phyloP scores from a whole-genome alignment of 164 flowering plant species.

The Macadamia integrifolia region DNA sequence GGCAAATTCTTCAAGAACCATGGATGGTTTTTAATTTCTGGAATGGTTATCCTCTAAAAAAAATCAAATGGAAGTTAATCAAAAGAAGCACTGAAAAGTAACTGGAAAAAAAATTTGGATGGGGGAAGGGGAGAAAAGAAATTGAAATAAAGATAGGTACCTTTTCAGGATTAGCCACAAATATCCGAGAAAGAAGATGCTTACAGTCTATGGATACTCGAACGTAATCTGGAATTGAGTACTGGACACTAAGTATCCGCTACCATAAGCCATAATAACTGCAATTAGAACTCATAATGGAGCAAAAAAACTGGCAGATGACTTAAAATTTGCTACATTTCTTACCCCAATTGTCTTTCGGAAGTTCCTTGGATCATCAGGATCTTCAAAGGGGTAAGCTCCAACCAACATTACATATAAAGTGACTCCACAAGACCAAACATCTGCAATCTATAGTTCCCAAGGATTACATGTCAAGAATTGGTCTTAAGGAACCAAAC shows the following conservation, averaged over 20 bases:
- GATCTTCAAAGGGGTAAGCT: slow-evolving; percentile 87
- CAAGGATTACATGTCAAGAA: slow-evolving; percentile 9
- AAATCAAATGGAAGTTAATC: background rate
- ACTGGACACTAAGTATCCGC: slow-evolving; percentile 73
- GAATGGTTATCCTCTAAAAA: slow-evolving; percentile 70
- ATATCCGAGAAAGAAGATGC: slow-evolving; percentile 66
- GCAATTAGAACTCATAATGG: background rate
- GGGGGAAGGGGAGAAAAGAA: too few relatives aligned
- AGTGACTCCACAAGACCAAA: slow-evolving; percentile 94
- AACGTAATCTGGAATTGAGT: slow-evolving; percentile 70
- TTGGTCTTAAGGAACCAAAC: background rate
- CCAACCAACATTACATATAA: slow-evolving; percentile 86
- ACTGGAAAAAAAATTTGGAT: too few relatives aligned
- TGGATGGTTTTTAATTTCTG: slow-evolving; percentile 62
- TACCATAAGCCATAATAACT: slow-evolving; percentile 24
- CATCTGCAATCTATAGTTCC: slow-evolving; percentile 62
- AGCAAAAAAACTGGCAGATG: background rate
- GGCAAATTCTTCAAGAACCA: slow-evolving; percentile 85
- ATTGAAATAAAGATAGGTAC: slow-evolving; percentile 19
- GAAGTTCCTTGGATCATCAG: slow-evolving; percentile 77
- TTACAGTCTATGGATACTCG: slow-evolving; percentile 63
- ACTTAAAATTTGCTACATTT: slow-evolving; percentile 1
- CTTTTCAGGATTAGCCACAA: slow-evolving; percentile 73
- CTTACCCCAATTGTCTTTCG: slow-evolving; percentile 66
- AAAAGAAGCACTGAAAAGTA: background rate